phyloP scores from a whole-genome alignment of 2,329 filamentous ascomycete species.

The Pseudocercospora fuligena region DNA sequence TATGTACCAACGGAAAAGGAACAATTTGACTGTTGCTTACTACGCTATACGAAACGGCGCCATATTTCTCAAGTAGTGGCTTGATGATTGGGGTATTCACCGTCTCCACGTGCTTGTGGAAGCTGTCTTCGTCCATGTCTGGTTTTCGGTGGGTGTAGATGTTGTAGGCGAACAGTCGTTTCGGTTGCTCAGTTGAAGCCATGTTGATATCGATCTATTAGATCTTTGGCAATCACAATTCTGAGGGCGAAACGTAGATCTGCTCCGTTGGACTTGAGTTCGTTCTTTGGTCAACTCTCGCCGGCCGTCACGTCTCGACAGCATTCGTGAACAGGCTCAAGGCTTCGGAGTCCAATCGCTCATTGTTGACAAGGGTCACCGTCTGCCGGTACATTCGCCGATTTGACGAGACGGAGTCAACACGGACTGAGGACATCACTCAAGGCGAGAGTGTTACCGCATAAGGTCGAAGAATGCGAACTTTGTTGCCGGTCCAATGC shows the following conservation, averaged over 20 bases:
- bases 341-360: neutral
- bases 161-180: conserved; percentile 16
- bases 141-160: conserved; percentile 17
- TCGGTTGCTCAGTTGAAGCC: conserved; percentile 15
- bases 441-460: too few species aligned
- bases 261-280: too few species aligned
- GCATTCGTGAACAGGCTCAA: neutral
- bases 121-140: conserved; percentile 12
- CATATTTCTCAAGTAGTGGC: conserved; percentile 20
- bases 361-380: neutral
- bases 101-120: conserved; percentile 16
- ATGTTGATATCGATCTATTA: neutral
- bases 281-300: too few species aligned
- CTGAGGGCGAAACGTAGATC: too few species aligned
- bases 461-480: neutral
- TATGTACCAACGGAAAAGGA: neutral
- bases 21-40: too few species aligned
- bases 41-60: conserved; percentile 19
- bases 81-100: conserved; percentile 21
- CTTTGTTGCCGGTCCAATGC: too few species aligned
- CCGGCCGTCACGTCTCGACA: too few species aligned
- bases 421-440: neutral
- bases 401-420: neutral
- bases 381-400: neutral
- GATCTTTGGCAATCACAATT: neutral